These are phyloP conservation scores for Trametes sanguinea DNA, from an alignment of 768 basidiomycete genomes.

Conservation along the genomic window DNA sequence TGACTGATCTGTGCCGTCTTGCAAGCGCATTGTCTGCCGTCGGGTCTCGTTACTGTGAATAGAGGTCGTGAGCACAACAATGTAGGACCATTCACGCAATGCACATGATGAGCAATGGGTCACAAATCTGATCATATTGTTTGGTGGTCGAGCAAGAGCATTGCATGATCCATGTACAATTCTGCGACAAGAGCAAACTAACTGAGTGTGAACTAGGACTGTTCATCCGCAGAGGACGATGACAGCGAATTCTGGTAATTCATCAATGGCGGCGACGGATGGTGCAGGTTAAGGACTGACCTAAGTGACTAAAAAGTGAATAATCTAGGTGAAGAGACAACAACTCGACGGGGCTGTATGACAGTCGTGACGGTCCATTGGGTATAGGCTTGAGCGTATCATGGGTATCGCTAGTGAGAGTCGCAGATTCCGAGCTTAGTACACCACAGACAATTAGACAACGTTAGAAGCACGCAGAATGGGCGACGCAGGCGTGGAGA, in stretches of 20 bases:
- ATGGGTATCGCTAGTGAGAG: background rate
- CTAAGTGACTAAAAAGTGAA: background rate
- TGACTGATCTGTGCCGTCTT: too few relatives aligned
- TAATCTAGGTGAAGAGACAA: background rate
- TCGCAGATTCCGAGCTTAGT: background rate
- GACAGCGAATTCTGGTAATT: background rate
- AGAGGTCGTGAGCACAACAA: too few relatives aligned
- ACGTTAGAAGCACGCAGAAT: constrained; percentile 4
- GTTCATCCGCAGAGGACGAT: background rate
- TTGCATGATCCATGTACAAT: background rate
- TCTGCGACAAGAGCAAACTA: background rate
- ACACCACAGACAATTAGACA: background rate
- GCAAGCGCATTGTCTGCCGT: too few relatives aligned
- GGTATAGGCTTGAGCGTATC: background rate
- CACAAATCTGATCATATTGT: background rate
- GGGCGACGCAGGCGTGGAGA: constrained; percentile 12
- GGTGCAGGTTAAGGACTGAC: background rate
- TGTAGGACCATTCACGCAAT: too few relatives aligned
- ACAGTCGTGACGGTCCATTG: background rate
- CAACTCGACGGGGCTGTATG: background rate
- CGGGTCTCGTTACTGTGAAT: too few relatives aligned
- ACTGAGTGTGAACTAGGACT: background rate
- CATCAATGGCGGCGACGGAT: background rate
- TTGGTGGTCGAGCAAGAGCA: background rate
- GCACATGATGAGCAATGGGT: too few relatives aligned